Evolutionary conservation across 257 asterid genomes (phyloP), one percentile per base, ranked within the genome.

Genomic region (Ajuga chamaepitys): DNA sequence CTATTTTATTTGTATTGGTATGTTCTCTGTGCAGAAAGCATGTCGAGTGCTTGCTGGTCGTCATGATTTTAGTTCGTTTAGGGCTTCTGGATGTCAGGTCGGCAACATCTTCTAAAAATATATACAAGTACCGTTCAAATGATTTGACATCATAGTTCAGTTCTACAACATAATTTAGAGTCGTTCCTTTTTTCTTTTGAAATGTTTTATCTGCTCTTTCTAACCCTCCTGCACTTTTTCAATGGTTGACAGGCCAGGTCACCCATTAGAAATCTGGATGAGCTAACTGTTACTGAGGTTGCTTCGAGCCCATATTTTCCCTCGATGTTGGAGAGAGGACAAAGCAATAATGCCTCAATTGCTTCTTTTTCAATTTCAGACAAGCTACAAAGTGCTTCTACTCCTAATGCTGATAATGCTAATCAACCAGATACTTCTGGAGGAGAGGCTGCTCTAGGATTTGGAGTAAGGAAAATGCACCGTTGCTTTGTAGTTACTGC

Each of bases 81-180:
- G 97, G 78, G 97, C 88, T 60, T 83, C 95, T 74, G 91, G 78
- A 14, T 93, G 98, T 76, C 96, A 93, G 96, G 97, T 89, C 71
- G 65, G 71, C 77, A 47, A n/a, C 53, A 9, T 14, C 47, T 51
- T 42, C 16, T 60, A 3, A 50, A 25, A n/a, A n/a, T n/a, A n/a
- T 52, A 41, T 30, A 58, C 59, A 38, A 54, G 32, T 65, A 67
- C 42, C 17, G 40, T 37, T 20, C 26, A 42, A 46, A 24, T 8
- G 24, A 42, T 4, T 9, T 59, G 8, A 40, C 40, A 55, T 48
- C 32, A 61, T 26, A 42, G 21, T 37, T 10, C 44, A 53, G 41
- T 64, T 74, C 50, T 52, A 50, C 52, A 32, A 56, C 35, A 44
- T 55, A 50, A 25, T 54, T 35, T 35, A 25, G n/a, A 22, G 40